A percentile compares a stretch with the other conserved stretches of the same genome.
phyloP scores from a whole-genome alignment of 768 basidiomycete species.

The Boletus coccyginus region DNA sequence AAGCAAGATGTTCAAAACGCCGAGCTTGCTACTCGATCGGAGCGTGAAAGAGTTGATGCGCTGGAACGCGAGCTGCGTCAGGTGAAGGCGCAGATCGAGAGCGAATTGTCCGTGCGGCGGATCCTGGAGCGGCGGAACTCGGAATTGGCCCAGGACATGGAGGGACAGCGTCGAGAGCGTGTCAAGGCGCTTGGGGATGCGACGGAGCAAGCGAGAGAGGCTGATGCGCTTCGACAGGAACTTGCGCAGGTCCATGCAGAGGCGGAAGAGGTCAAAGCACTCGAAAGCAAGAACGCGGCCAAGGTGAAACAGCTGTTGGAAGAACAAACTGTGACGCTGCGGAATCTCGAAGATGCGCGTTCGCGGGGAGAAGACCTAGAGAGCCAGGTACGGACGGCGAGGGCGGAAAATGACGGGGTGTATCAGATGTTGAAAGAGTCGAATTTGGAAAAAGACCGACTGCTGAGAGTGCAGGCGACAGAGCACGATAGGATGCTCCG shows the following conservation, averaged over 20 bases:
- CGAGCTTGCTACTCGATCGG: conserved; percentile 37
- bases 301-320: conserved; percentile 66
- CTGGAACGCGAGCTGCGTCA: conserved; percentile 67
- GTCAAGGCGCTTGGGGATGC: conserved; percentile 62
- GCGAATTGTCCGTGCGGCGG: conserved; percentile 56
- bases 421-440: conserved; percentile 66
- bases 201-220: conserved; percentile 59
- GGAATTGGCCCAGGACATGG: conserved; percentile 54
- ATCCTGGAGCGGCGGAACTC: conserved; percentile 63
- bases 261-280: conserved; percentile 62
- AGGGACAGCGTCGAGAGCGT: conserved; percentile 52
- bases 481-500: conserved; percentile 68
- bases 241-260: conserved; percentile 58
- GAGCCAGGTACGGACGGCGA: conserved; percentile 65
- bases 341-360: conserved; percentile 73
- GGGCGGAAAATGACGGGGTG: conserved; percentile 66
- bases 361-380: conserved; percentile 73
- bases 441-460: conserved; percentile 72
- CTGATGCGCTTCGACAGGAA: conserved; percentile 61
- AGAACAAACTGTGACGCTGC: conserved; percentile 71
- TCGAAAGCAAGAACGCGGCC: conserved; percentile 61
- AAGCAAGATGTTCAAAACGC: conserved; percentile 42
- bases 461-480: conserved; percentile 68
- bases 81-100: conserved; percentile 60
- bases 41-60: conserved; percentile 51